Conservation (phyloP, 2,329 filamentous ascomycete species). For the Xylaria sp. region DNA sequence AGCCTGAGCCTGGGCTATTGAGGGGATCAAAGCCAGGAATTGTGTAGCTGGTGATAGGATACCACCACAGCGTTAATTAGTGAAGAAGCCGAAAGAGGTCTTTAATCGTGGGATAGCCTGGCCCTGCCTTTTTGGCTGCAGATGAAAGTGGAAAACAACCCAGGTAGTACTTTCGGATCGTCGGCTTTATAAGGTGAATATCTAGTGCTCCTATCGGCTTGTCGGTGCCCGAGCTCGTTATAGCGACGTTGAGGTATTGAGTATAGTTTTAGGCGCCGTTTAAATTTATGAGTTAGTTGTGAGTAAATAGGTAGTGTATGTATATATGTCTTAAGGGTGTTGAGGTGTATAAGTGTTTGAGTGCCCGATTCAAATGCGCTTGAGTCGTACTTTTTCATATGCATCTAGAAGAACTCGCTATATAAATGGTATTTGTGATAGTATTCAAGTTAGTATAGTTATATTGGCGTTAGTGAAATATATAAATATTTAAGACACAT, state of each 20-base stretch:
- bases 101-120: neutral
- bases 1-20: conserved; percentile 19
- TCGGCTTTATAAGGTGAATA: conserved; percentile 60
- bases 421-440: conserved; percentile 55
- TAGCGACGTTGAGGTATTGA: conserved; percentile 65
- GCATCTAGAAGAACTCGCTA: conserved; percentile 39
- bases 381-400: neutral
- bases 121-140: neutral
- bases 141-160: neutral
- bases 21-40: conserved; percentile 42
- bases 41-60: conserved; percentile 51
- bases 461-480: neutral
- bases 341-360: neutral
- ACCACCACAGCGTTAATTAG: conserved; percentile 46
- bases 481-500: neutral
- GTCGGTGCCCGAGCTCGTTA: conserved; percentile 58
- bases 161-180: conserved; percentile 50
- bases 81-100: neutral
- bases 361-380: neutral
- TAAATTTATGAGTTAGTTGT: conserved; percentile 32
- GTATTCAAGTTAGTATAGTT: conserved; percentile 10
- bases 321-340: neutral
- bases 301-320: neutral
- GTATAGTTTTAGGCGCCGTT: conserved; percentile 61
- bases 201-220: conserved; percentile 59